A percentile compares a stretch with the other conserved stretches of the same genome.
Conservation (phyloP, 2,329 filamentous ascomycete species). For the Diaporthe citriasiana region DNA sequence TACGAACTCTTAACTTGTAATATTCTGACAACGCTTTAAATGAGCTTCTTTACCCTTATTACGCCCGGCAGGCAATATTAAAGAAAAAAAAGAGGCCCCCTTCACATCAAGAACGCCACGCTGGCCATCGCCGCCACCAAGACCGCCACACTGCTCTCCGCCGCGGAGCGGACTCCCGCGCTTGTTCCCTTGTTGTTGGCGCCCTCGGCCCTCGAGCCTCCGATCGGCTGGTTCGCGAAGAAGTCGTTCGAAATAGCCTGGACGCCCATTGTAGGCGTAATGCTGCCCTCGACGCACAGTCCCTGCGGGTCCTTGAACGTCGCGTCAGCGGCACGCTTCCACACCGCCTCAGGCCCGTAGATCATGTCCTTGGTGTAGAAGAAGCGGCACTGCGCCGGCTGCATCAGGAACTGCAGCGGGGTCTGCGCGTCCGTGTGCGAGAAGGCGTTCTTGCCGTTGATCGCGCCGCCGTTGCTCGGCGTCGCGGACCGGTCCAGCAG, state of each 20-base stretch:
- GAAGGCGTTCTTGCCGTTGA: slow-evolving; percentile 56
- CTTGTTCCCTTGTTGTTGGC: neutral
- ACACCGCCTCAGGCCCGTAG: slow-evolving; percentile 55
- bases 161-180: slow-evolving; percentile 24
- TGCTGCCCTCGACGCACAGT: slow-evolving; percentile 53
- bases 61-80: neutral
- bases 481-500: slow-evolving; percentile 48
- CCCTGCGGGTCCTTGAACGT: slow-evolving; percentile 52
- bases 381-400: slow-evolving; percentile 61
- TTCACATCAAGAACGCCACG: slow-evolving; percentile 22
- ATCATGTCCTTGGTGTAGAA: slow-evolving; percentile 62
- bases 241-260: slow-evolving; percentile 32
- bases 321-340: slow-evolving; percentile 56
- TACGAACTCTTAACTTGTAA: neutral
- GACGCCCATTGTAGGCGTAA: slow-evolving; percentile 44
- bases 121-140: slow-evolving; percentile 29
- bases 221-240: slow-evolving; percentile 7
- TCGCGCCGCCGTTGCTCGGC: slow-evolving; percentile 46
- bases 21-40: neutral
- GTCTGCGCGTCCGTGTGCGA: slow-evolving; percentile 49
- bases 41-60: slow-evolving; percentile 1
- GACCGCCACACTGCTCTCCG: slow-evolving; percentile 11
- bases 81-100: neutral
- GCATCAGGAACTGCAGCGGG: slow-evolving; percentile 62
- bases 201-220: slow-evolving; percentile 14